phyloP scores from a whole-genome alignment of 2,329 filamentous ascomycete species.

The Lasiodiplodia gonubiensis region DNA sequence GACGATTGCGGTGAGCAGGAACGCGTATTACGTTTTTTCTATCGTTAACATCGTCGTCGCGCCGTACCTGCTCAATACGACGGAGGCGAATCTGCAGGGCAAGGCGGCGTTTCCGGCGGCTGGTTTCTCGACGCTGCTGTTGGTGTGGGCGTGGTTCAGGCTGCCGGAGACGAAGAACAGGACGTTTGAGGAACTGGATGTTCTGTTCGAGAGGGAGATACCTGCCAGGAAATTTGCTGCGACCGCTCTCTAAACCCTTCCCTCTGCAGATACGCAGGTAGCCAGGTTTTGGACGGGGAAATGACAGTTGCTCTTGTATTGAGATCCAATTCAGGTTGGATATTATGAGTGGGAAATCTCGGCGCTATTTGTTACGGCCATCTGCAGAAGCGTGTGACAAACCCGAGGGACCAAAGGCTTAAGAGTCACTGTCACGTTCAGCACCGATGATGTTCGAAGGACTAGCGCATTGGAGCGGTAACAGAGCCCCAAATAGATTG shows the following conservation, averaged over 20 bases:
- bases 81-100: constrained; percentile 83
- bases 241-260: neutral
- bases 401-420: too few relatives aligned
- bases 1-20: constrained; percentile 82
- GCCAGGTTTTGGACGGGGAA: too few relatives aligned
- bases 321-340: too few relatives aligned
- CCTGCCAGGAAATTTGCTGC: constrained; percentile 36
- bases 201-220: constrained; percentile 70
- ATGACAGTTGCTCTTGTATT: too few relatives aligned
- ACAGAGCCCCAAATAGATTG: too few relatives aligned
- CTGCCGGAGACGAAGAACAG: constrained; percentile 79
- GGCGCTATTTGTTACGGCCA: too few relatives aligned
- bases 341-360: too few relatives aligned
- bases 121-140: constrained; percentile 76
- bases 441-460: too few relatives aligned
- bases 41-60: constrained; percentile 82
- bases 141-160: constrained; percentile 79
- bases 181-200: constrained; percentile 81
- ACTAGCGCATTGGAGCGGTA: too few relatives aligned
- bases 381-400: too few relatives aligned
- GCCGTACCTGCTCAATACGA: constrained; percentile 84
- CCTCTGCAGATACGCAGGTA: too few relatives aligned
- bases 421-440: too few relatives aligned
- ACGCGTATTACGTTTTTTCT: constrained; percentile 74
- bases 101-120: constrained; percentile 88